Percentiles rank a stretch among this genome's conserved stretches.
phyloP scores from a whole-genome alignment of 2,329 filamentous ascomycete genomes.

The Ophiostoma quercus region DNA sequence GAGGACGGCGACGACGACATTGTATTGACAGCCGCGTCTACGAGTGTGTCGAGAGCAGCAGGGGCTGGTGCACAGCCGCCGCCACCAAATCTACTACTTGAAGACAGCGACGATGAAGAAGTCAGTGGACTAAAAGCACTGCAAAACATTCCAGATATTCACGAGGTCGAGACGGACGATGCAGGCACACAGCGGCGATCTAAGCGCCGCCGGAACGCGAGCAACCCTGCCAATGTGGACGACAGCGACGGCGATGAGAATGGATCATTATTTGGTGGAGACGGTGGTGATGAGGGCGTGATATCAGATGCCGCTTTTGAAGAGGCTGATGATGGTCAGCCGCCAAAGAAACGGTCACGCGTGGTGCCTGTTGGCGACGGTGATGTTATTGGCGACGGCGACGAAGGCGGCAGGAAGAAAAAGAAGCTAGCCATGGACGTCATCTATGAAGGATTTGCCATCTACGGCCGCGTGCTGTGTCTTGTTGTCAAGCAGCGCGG shows the following conservation, averaged over 20 bases:
- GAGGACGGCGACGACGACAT: constrained; percentile 49
- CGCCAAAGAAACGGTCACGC: constrained; percentile 38
- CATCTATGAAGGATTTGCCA: constrained; percentile 90
- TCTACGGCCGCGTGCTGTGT: constrained; percentile 89
- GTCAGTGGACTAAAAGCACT: not conserved
- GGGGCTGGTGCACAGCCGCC: constrained; percentile 22
- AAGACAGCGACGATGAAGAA: constrained; percentile 29
- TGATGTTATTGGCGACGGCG: constrained; percentile 33
- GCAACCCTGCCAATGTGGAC: constrained; percentile 31
- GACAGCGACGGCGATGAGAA: constrained; percentile 32
- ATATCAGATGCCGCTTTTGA: constrained; percentile 32
- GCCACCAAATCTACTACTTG: constrained; percentile 45
- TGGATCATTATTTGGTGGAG: constrained; percentile 27
- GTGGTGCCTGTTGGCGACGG: constrained; percentile 27
- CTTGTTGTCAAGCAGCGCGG: constrained; percentile 75
- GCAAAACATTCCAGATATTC: constrained; percentile 24
- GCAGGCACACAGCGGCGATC: constrained; percentile 30
- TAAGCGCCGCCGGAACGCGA: constrained; percentile 32
- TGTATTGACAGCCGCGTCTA: constrained; percentile 36
- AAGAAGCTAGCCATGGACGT: constrained; percentile 86
- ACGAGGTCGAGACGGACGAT: not conserved
- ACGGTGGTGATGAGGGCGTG: not conserved
- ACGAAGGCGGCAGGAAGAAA: constrained; percentile 59
- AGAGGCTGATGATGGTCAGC: constrained; percentile 36
- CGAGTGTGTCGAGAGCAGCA: constrained; percentile 28